These are phyloP conservation scores for Bimuria novae-zelandiae DNA, from an alignment of 2,329 filamentous ascomycete genomes.

Conservation along the genomic window DNA sequence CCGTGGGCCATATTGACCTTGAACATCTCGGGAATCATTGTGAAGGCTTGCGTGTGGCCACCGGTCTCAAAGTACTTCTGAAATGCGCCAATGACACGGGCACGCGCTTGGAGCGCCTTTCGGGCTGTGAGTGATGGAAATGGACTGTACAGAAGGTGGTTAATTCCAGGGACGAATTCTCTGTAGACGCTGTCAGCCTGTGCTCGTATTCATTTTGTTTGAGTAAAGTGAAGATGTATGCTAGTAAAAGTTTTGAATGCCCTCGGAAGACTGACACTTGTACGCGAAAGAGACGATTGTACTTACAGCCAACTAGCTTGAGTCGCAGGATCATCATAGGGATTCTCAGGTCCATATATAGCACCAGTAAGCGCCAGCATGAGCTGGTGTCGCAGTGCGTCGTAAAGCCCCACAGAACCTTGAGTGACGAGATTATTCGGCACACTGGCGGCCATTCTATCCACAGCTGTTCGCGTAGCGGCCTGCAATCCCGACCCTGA, in stretches of 20 bases:
- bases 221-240: no score
- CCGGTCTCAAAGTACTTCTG: slow-evolving; percentile 49
- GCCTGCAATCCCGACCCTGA: slow-evolving; percentile 38
- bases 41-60: slow-evolving; percentile 47
- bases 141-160: slow-evolving; percentile 26
- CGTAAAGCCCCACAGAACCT: slow-evolving; percentile 14
- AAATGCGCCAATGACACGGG: slow-evolving; percentile 39
- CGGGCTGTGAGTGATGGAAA: slow-evolving; percentile 35
- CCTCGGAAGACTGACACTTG: no score
- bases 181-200: slow-evolving; percentile 19
- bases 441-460: slow-evolving; percentile 33
- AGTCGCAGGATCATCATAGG: slow-evolving; percentile 43
- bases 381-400: slow-evolving; percentile 39
- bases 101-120: slow-evolving; percentile 40
- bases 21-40: slow-evolving; percentile 45
- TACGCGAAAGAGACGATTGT: no score
- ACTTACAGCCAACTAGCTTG: slow-evolving; percentile 46
- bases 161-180: slow-evolving; percentile 33
- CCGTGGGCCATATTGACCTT: slow-evolving; percentile 36
- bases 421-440: slow-evolving; percentile 14
- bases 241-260: no score
- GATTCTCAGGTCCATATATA: slow-evolving; percentile 51
- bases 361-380: slow-evolving; percentile 46
- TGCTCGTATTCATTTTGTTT: no score
- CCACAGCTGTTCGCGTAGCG: slow-evolving; percentile 44